phyloP scores from a whole-genome alignment of 345 rosid genomes.

The thale cress (Arabidopsis thaliana) region TAIR10.1 NC_003070.9:18387501-18388000 shows the following conservation, averaged over 20 bases:
- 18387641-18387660: background rate
- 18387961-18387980: background rate
- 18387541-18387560: background rate
- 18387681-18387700: background rate
- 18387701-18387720: background rate
- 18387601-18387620: background rate
- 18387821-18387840: conserved; percentile 81
- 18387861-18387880: conserved; percentile 12
- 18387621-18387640: no score
- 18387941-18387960: background rate
- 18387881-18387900: background rate
- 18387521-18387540: background rate
- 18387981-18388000: background rate
- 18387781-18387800: background rate
- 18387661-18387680: no score
- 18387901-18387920: background rate
- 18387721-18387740: no score
- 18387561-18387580: background rate
- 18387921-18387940: background rate
- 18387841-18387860: conserved; percentile 36
- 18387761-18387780: no score
- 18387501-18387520: background rate
- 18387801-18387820: conserved; percentile 98
- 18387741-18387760: no score
- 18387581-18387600: no score